Evolutionary conservation across 371 early-diverging fungal genomes (phyloP).

Genomic region (Mucor mucedo): DNA sequence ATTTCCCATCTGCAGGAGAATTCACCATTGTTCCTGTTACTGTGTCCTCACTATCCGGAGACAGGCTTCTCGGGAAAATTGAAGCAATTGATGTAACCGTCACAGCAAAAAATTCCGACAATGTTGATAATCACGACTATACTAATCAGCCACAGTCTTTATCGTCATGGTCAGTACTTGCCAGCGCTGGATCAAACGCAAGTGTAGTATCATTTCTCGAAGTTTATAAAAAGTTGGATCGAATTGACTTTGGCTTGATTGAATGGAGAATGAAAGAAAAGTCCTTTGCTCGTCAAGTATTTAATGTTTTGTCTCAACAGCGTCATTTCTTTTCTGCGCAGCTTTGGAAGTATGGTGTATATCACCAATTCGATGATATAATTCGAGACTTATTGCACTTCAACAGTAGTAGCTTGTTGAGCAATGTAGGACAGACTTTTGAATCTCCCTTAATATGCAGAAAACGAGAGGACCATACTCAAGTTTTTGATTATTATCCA

Average conservation of each 20-base stretch:
- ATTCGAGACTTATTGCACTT: constrained; percentile 33
- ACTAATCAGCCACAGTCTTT: neutral
- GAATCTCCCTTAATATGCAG: constrained; percentile 45
- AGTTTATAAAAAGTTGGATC: constrained; percentile 28
- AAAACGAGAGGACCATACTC: constrained; percentile 1
- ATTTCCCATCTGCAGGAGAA: constrained; percentile 57
- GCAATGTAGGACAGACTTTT: constrained; percentile 40
- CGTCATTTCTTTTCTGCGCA: constrained; percentile 20
- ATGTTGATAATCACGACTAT: neutral
- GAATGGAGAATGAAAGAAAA: constrained; percentile 38
- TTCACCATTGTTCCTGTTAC: constrained; percentile 54
- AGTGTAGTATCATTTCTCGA: constrained; percentile 31
- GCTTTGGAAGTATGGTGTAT: constrained; percentile 42
- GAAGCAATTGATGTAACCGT: constrained; percentile 2
- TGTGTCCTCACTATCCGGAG: constrained; percentile 33
- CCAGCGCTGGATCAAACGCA: constrained; percentile 26
- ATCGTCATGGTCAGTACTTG: constrained; percentile 25
- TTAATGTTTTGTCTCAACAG: constrained; percentile 13
- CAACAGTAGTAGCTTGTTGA: constrained; percentile 20
- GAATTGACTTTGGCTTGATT: constrained; percentile 34
- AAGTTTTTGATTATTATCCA: constrained; percentile 56
- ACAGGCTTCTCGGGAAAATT: constrained; percentile 12
- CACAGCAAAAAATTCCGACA: neutral
- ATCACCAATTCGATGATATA: constrained; percentile 35
- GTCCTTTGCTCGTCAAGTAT: constrained; percentile 37